Base-by-base conservation (phyloP, 2,329 filamentous ascomycete species). In the Ceratocystis albifundus region DNA sequence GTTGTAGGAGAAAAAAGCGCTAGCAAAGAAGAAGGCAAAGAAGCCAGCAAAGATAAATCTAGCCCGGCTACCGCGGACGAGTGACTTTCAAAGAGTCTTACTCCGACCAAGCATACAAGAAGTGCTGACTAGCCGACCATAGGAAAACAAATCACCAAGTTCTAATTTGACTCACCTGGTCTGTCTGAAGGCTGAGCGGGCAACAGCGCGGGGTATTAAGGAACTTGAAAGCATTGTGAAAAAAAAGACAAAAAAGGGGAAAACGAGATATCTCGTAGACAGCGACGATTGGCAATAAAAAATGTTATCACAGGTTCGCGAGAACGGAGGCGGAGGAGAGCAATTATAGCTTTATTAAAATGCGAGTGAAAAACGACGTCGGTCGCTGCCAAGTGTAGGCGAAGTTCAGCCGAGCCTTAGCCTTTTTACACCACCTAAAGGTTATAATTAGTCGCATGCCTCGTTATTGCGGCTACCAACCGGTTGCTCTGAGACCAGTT, bases 211-310 rank as follows among this genome's bases (percentile, higher is more conserved):
- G 71, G 81, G 79, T 80, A 85, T 80, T 80, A 84, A 79, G 74
- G 82, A 82, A 74, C 79, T 82, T 70, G 82, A 77, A 74, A 86
- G 76, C 84, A 87, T 87, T 69, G 72, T 82, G 75, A 72, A 70
- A 70, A 72, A 70, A 70, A 67, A 65, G 28, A 63, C 32, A 57
- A 65, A 12, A 59, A 64, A 45, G 55, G 4, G n/a, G 5, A 63
- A 55, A 64, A 66, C 48, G 30, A 65, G 61, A 62, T 63, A 32
- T 64, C 64, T 61, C 66, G 46, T 61, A 66, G 30, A 65, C 36
- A 68, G 48, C n/a, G 25, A 45, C 55, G 63, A 64, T 63, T 50
- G 46, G 44, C 28, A 64, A 20, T 30, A 62, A 67, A 45, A 61
- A 45, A 25, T 32, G 44, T 50, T 61, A 65, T 62, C 55, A 50